Percentiles rank a stretch among this genome's conserved stretches.
phyloP scores from a whole-genome alignment of 2,329 filamentous ascomycete genomes.

The Sporothrix globosa region DNA sequence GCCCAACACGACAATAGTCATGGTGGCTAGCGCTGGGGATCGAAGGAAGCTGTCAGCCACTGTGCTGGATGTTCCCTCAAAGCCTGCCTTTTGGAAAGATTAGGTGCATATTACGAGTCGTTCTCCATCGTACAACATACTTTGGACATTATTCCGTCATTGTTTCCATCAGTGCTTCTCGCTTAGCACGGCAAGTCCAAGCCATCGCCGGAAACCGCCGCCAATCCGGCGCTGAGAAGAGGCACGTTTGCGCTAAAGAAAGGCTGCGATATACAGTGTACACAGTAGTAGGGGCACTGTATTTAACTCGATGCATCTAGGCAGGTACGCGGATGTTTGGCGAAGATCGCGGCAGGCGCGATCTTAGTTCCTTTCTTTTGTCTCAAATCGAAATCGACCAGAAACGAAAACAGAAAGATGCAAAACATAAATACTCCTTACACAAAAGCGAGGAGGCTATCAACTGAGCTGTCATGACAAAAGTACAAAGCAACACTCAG shows the following conservation, averaged over 20 bases:
- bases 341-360: conserved; percentile 18
- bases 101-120: background rate
- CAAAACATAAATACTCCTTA: background rate
- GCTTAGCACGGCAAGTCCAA: background rate
- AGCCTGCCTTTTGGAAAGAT: background rate
- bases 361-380: conserved; percentile 5
- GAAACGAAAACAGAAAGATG: conserved; percentile 2
- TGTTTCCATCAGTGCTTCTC: background rate
- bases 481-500: conserved; percentile 8
- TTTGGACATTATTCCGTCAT: background rate
- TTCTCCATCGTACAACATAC: background rate
- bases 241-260: conserved; percentile 25
- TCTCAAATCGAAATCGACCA: conserved; percentile 20
- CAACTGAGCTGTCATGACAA: background rate
- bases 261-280: background rate
- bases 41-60: conserved; percentile 29
- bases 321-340: conserved; percentile 7
- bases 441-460: background rate
- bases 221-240: conserved; percentile 29
- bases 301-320: background rate
- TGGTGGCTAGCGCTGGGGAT: background rate
- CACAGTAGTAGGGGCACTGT: conserved; percentile 9
- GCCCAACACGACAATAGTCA: conserved; percentile 1
- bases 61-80: background rate
- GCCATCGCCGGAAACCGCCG: conserved; percentile 9